phyloP scores from a whole-genome alignment of 202 grass and related monocot genomes.

The Bolboschoenoplectus hybrid region DNA sequence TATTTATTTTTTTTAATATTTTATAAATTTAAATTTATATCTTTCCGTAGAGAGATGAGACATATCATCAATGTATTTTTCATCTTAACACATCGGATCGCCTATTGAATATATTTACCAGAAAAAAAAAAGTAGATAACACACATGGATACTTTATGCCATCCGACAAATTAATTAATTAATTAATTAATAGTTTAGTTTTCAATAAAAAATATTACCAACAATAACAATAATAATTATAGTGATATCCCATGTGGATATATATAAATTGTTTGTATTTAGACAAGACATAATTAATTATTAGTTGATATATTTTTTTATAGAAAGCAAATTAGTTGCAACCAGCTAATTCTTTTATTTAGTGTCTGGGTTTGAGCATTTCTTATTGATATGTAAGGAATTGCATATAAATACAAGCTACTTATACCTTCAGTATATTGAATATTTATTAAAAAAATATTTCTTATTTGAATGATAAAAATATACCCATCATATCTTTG shows the following conservation, averaged over 20 bases:
- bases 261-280: background rate
- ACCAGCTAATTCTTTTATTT: background rate
- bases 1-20: no score
- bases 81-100: no score
- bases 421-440: background rate
- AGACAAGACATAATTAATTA: background rate
- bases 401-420: background rate
- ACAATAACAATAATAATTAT: background rate
- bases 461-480: background rate
- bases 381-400: background rate
- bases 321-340: conserved; percentile 1
- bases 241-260: background rate
- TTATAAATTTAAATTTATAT: no score
- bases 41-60: no score
- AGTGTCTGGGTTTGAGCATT: background rate
- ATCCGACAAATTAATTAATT: no score
- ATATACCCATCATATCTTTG: background rate
- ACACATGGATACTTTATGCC: no score
- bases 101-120: no score
- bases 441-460: background rate
- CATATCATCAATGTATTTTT: no score
- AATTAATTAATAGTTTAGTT: background rate
- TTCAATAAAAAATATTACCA: background rate
- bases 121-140: no score
- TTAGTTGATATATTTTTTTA: background rate